Percentiles rank a stretch among this genome's conserved stretches.
phyloP scores from a whole-genome alignment of 164 flowering plant species.

The Vitis amurensis region DNA sequence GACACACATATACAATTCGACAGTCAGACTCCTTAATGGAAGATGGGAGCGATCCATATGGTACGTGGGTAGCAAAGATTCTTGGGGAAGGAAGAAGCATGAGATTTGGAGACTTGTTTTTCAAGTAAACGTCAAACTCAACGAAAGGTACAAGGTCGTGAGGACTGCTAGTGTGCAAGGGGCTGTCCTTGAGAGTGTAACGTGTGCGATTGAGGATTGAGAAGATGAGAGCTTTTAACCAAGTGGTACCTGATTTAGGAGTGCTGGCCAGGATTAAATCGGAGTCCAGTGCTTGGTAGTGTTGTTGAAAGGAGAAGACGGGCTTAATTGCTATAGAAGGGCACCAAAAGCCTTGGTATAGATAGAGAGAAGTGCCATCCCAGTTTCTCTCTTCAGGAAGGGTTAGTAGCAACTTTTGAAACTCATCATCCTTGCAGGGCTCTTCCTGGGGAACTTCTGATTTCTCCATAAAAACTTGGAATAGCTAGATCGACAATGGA shows the following conservation, averaged over 20 bases:
- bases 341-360: constrained; percentile 34
- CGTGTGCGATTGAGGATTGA: constrained; percentile 15
- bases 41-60: background rate
- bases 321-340: constrained; percentile 24
- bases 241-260: background rate
- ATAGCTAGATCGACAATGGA: too few relatives aligned
- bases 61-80: background rate
- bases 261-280: constrained; percentile 6
- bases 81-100: background rate
- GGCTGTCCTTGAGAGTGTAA: background rate
- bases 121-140: background rate
- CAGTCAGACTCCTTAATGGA: constrained; percentile 10
- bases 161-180: background rate
- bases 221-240: background rate
- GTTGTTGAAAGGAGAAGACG: constrained; percentile 11
- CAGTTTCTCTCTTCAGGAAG: constrained; percentile 23
- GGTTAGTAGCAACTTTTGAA: constrained; percentile 12
- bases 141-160: background rate
- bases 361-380: constrained; percentile 26
- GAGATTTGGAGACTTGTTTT: background rate
- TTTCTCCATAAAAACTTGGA: too few relatives aligned
- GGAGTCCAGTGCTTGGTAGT: background rate
- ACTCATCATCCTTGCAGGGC: constrained; percentile 2
- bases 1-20: constrained; percentile 23
- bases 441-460: background rate